Conservation (phyloP, 805 yeast species). For the Candida broadrunensis region DNA sequence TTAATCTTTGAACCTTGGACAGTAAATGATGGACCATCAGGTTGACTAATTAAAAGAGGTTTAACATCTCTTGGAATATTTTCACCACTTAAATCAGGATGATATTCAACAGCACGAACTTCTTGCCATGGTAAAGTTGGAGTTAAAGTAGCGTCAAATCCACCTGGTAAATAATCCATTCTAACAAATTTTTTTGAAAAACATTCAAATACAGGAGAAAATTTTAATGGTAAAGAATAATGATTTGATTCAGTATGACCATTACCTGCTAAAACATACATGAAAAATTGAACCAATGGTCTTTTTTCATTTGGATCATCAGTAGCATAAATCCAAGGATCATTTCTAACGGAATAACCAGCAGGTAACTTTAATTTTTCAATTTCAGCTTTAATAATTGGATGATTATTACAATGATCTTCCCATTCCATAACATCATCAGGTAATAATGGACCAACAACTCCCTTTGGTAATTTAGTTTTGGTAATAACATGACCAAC, state of each 20-base stretch:
- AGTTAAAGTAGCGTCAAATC: constrained; percentile 57
- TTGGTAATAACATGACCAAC: constrained; percentile 60
- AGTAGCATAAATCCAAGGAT: constrained; percentile 87
- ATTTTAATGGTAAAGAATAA: constrained; percentile 69
- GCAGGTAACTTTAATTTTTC: constrained; percentile 64
- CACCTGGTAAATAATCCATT: constrained; percentile 73
- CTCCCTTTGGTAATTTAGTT: constrained; percentile 55
- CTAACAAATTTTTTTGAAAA: constrained; percentile 59
- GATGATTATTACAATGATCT: constrained; percentile 48
- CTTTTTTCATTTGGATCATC: constrained; percentile 60
- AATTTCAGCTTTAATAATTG: constrained; percentile 59
- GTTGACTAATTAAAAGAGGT: constrained; percentile 68
- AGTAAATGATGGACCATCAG: constrained; percentile 75
- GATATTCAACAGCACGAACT: constrained; percentile 65
- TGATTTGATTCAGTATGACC: constrained; percentile 71
- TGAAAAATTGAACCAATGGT: constrained; percentile 68
- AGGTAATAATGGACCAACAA: constrained; percentile 69
- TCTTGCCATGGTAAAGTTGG: constrained; percentile 62
- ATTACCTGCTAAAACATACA: constrained; percentile 65
- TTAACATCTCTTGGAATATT: constrained; percentile 52
- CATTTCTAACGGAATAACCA: constrained; percentile 54
- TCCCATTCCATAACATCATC: constrained; percentile 61
- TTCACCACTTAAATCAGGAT: constrained; percentile 65
- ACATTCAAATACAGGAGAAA: constrained; percentile 70
- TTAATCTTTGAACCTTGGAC: constrained; percentile 56